These are phyloP conservation scores for Cystobasidium ongulense DNA, from an alignment of 768 basidiomycete species.

Conservation along the genomic window DNA sequence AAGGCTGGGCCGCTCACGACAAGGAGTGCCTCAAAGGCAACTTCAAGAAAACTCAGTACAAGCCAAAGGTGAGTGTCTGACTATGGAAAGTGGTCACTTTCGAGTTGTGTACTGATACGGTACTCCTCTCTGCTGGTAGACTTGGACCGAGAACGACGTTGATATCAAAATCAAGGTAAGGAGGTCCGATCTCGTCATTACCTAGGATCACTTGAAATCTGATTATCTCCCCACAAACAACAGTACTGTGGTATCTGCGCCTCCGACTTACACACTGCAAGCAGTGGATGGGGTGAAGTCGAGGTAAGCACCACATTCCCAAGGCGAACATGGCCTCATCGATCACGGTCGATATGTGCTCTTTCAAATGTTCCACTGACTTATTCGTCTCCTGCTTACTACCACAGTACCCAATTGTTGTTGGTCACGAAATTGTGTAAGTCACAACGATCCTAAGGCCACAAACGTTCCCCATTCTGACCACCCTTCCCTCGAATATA, in stretches of 20 bases:
- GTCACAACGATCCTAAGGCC: not conserved
- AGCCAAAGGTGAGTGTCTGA: slow-evolving; percentile 12
- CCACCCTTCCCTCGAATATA: not conserved
- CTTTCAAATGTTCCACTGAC: not conserved
- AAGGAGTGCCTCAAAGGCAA: slow-evolving; percentile 26
- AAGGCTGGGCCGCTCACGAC: slow-evolving; percentile 38
- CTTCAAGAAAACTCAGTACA: slow-evolving; percentile 25
- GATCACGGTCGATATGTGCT: not conserved
- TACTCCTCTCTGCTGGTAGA: not conserved
- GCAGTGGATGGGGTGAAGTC: slow-evolving; percentile 18
- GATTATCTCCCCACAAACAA: not conserved
- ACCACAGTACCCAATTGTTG: slow-evolving; percentile 1
- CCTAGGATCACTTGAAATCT: not conserved
- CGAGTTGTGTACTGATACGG: not conserved
- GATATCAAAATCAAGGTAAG: slow-evolving; percentile 32
- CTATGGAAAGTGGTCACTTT: not conserved
- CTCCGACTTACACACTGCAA: slow-evolving; percentile 32
- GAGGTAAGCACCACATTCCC: slow-evolving; percentile 6
- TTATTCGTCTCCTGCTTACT: not conserved
- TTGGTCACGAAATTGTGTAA: slow-evolving; percentile 39
- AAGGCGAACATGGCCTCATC: too few relatives aligned
- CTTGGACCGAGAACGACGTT: slow-evolving; percentile 28
- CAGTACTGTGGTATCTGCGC: slow-evolving; percentile 29
- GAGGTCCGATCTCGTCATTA: not conserved
- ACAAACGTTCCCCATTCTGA: not conserved